These are phyloP conservation scores for Trifolium fragiferum DNA, from an alignment of 306 rosid species.

Conservation along the genomic window DNA sequence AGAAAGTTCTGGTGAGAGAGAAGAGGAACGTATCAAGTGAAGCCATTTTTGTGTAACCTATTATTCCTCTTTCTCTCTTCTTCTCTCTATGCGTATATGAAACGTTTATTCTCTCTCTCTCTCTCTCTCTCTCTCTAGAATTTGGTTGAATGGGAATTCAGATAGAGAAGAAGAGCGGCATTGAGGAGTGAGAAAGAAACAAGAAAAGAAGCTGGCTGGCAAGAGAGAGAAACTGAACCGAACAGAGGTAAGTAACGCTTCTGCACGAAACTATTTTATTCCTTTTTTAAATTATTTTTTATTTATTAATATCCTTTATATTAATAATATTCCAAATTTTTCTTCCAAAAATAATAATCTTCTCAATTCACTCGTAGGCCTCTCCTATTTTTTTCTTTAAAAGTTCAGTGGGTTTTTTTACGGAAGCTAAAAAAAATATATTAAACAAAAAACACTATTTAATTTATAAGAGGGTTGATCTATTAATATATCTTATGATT, in stretches of 20 bases:
- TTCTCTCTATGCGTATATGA: constrained; percentile 10
- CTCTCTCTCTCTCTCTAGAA: too few species aligned
- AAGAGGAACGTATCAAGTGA: constrained; percentile 70
- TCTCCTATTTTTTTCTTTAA: too few species aligned
- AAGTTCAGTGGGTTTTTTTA: too few species aligned
- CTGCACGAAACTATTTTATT: neutral
- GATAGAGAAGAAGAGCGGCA: neutral
- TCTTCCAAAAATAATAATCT: too few species aligned
- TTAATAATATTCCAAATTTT: too few species aligned
- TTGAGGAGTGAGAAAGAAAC: constrained; percentile 37
- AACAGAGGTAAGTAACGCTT: neutral
- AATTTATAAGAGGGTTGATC: too few species aligned
- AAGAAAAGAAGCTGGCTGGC: neutral
- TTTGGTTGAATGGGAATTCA: neutral
- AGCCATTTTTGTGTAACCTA: constrained; percentile 47
- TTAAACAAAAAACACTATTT: too few species aligned
- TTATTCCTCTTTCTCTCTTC: neutral
- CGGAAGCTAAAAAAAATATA: too few species aligned
- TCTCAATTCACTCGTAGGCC: too few species aligned
- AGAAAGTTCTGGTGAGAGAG: constrained; percentile 61
- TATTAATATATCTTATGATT: too few species aligned
- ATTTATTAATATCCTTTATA: too few species aligned
- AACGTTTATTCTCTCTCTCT: constrained; percentile 16
- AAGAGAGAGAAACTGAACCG: neutral
- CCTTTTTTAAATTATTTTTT: too few species aligned